Conservation (phyloP, 192 early-diverging fungal species). For the Coemansia sp. region DNA sequence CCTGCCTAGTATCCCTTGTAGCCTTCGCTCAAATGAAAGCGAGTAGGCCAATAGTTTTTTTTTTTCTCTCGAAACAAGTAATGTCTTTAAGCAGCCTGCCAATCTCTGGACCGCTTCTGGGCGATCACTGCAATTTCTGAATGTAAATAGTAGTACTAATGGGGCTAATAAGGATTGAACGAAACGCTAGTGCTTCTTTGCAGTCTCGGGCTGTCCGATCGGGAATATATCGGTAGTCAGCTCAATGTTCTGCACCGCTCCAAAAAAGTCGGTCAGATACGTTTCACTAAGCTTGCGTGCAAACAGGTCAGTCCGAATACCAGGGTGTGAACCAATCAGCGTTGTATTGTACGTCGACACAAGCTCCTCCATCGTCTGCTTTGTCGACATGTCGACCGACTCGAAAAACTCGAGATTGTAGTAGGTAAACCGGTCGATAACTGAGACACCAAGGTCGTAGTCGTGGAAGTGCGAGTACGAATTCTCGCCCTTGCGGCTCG, state of each 20-base stretch:
- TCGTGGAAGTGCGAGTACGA: constrained; percentile 84
- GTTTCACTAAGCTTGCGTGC: constrained; percentile 63
- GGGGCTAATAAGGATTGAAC: too few relatives aligned
- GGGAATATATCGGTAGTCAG: constrained; percentile 60
- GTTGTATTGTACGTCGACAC: constrained; percentile 78
- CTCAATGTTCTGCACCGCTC: constrained; percentile 88
- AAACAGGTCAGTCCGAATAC: constrained; percentile 83
- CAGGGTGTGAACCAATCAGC: constrained; percentile 79
- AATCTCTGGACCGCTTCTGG: too few relatives aligned
- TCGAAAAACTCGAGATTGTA: constrained; percentile 93
- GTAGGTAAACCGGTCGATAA: constrained; percentile 98
- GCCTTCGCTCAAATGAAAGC: too few relatives aligned
- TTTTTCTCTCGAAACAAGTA: too few relatives aligned
- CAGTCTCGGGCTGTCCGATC: constrained; percentile 19
- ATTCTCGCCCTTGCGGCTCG: constrained; percentile 79
- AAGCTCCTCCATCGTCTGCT: constrained; percentile 68
- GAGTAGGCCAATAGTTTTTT: too few relatives aligned
- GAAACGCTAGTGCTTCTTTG: not conserved
- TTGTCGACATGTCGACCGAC: constrained; percentile 76
- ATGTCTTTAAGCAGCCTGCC: too few relatives aligned
- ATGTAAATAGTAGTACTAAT: not conserved
- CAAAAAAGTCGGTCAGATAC: constrained; percentile 93
- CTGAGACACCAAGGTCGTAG: constrained; percentile 91
- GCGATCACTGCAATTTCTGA: too few relatives aligned
- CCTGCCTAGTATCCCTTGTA: too few relatives aligned